Percentiles rank a stretch among this genome's conserved stretches.
These are phyloP conservation scores for Polytrichum formosum DNA, from an alignment of 225 moss, liverwort and hornwort species.

Conservation along the genomic window DNA sequence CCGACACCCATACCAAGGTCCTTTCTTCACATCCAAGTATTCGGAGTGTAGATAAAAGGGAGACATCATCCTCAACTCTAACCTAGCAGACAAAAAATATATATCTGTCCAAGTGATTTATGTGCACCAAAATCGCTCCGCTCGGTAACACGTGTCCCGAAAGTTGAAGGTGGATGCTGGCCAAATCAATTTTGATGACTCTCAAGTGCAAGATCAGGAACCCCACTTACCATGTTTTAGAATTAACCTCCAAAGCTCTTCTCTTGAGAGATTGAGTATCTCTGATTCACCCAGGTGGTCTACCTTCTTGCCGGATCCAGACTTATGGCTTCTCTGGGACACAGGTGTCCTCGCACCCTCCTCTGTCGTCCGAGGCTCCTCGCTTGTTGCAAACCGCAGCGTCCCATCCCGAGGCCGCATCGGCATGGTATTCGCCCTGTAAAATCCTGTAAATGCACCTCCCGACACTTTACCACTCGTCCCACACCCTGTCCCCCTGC, in stretches of 20 bases:
- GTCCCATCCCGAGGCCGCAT: constrained; percentile 7
- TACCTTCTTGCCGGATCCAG: constrained; percentile 6
- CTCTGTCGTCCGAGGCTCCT: constrained; percentile 5
- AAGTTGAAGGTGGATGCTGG: too few species aligned
- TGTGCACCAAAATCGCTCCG: too few species aligned
- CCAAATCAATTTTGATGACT: neutral
- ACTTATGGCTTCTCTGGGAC: constrained; percentile 3
- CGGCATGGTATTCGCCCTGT: constrained; percentile 16
- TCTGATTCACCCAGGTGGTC: constrained; percentile 20
- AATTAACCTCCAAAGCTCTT: constrained; percentile 50
- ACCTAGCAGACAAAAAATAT: neutral
- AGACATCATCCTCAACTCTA: neutral
- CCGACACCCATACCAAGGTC: neutral
- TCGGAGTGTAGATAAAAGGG: neutral
- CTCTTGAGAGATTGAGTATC: constrained; percentile 29
- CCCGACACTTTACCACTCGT: constrained; percentile 22
- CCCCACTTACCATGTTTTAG: constrained; percentile 39
- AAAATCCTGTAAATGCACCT: constrained; percentile 42
- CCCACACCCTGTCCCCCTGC: constrained; percentile 4
- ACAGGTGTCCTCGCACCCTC: constrained; percentile 1
- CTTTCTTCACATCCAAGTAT: neutral
- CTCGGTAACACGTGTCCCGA: too few species aligned
- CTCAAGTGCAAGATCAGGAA: neutral
- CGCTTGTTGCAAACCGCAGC: constrained; percentile 9
- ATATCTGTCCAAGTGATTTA: too few species aligned